Evolutionary conservation across 1,284 basidiomycete species (phyloP).

Genomic region (Trichosporon asahii): DNA sequence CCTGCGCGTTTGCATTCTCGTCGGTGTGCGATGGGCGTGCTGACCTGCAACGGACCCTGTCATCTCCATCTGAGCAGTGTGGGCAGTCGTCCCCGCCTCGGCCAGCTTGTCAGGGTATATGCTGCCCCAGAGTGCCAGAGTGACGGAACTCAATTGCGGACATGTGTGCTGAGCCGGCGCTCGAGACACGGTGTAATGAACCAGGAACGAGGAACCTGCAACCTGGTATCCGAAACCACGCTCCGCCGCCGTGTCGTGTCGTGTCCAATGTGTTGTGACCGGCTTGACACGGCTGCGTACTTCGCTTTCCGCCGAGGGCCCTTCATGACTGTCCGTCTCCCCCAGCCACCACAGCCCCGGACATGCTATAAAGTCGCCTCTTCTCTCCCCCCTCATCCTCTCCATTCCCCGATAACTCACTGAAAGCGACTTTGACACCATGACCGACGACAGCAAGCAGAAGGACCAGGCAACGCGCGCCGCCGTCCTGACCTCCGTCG

Average conservation of each 20-base stretch:
- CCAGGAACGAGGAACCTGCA: background rate
- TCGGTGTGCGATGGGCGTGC: background rate
- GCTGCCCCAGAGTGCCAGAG: background rate
- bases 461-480: background rate
- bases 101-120: background rate
- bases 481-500: conserved; percentile 15
- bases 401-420: too few species aligned
- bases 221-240: background rate
- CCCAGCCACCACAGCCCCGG: background rate
- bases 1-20: background rate
- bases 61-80: background rate
- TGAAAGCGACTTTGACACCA: too few species aligned
- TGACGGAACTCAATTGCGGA: background rate
- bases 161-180: background rate
- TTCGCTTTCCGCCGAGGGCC: background rate
- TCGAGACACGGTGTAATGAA: background rate
- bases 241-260: background rate
- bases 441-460: conserved; percentile 6
- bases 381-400: too few species aligned
- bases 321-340: too few species aligned
- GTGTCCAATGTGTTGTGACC: background rate
- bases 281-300: background rate
- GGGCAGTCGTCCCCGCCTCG: background rate
- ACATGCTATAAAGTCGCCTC: background rate
- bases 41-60: background rate